Evolutionary conservation across 345 rosid species (phyloP), one percentile per base, ranked within the genome.

Genomic region (Gossypium raimondii): DNA sequence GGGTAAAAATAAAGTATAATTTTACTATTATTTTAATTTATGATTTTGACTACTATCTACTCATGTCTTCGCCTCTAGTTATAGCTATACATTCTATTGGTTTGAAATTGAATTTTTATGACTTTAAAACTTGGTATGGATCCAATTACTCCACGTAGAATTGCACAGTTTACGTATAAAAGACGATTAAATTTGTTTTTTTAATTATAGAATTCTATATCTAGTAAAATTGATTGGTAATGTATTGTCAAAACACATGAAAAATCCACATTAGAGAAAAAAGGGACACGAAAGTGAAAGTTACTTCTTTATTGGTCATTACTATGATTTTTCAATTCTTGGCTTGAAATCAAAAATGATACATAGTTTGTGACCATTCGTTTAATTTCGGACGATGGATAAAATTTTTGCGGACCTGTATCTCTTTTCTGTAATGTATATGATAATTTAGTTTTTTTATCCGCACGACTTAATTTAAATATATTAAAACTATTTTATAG

Each of bases 271-370:
- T 16, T 17, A 51, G 56, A 44, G 17, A 52, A 48, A 67, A 63
- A 18, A 25, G 25, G 60, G 24, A 29, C 24, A 57, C 11, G 11
- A 48, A 67, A 27, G 17, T 6, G 45, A 17, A 52, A 27, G 25
- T 52, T 52, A 0, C 72, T 69, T 69, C 73, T 27, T 27, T 4
- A 69, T 68, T 50, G 58, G 72, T 50, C 72, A 25, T 51, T 69
- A 27, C 44, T 17, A 27, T 51, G 45, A 69, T 27, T 25, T 69
- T 27, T 27, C 47, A 29, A 51, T 51, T 27, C 9, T 6, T 69
- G 44, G 10, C 10, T 44, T 4, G 17, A 68, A 50, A 69, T 51
- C 27, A 69, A 47, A 3, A 29, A 29, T 29, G 22, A 69, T 27
- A 38, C 58, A 51, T 50, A 47, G 45, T 9, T 51, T 69, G 16